Evolutionary conservation across 371 early-diverging fungal species (phyloP), one percentile per base, ranked within the genome.

Genomic region (Mucor velutinosus): DNA sequence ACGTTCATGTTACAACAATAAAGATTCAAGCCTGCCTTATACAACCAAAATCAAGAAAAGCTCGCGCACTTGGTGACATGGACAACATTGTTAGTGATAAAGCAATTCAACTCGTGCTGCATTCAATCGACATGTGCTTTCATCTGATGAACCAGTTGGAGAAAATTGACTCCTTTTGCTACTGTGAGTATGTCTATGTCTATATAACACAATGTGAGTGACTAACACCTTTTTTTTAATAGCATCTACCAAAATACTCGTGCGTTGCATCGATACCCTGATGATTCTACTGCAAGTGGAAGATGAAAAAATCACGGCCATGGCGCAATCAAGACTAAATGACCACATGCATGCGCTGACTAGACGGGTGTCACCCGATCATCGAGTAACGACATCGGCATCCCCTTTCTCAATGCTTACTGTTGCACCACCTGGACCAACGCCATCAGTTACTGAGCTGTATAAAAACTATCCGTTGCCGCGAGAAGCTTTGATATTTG

Each of bases 391-490:
- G 7, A 7, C 66, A 1, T 3, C 23, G 3, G 49, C 23, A 17
- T 66, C 66, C 10, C 69, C 65, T 17, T 65, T n/a, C 7, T 32
- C 58, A 5, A 17, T 41, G 11, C 19, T 60, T 0, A 62, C 64
- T 4, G 7, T 30, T 4, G 19, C 64, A 2, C 45, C 41, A 2
- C 51, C 60, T 4, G 56, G 60, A 6, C 15, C 33, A 2, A 21
- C 45, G 4, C 47, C 64, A 1, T 47, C 68, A 14, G 21, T 56
- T 8, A 7, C 29, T 30, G 69, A 73, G 21, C 35, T 69, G 11
- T 73, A 73, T 39, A 51, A 67, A 45, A 64, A 62, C n/a, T 73
- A 69, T 23, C 69, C 73, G 3, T 37, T 73, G 32, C 73, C 73
- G 1, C 37, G 43, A 30, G 63, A 62, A 23, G 73, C 73, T 4